Percentiles rank a stretch among this genome's conserved stretches.
Evolutionary conservation across 2,329 filamentous ascomycete genomes (phyloP).

Genomic region (Madurella fahalii): DNA sequence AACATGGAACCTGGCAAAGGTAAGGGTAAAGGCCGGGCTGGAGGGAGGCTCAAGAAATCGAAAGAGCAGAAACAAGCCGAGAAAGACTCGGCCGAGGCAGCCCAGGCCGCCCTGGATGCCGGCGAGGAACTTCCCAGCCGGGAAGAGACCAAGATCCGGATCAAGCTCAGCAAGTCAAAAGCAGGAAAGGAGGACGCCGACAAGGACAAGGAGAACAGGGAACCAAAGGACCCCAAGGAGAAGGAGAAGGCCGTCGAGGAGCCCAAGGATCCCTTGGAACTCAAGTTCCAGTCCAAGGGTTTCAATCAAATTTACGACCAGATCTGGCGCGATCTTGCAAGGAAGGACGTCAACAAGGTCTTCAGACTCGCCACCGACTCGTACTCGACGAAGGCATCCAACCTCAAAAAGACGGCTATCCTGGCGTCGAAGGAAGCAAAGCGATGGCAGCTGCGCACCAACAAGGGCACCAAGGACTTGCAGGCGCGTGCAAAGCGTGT

Average conservation of each 20-base stretch:
- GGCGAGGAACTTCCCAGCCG: conserved; percentile 65
- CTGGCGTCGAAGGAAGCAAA: conserved; percentile 95
- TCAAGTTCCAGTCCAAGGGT: conserved; percentile 78
- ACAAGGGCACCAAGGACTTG: conserved; percentile 97
- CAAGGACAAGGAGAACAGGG: conserved; percentile 48
- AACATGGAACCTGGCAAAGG: conserved; percentile 50
- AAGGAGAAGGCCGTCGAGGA: conserved; percentile 45
- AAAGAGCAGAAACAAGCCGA: conserved; percentile 81
- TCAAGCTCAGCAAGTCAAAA: conserved; percentile 58
- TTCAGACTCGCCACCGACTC: conserved; percentile 84
- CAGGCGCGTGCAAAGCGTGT: conserved; percentile 95
- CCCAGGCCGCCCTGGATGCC: conserved; percentile 77
- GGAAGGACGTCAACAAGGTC: conserved; percentile 90
- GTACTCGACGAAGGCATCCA: conserved; percentile 82
- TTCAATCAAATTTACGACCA: conserved; percentile 98
- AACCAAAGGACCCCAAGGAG: conserved; percentile 41
- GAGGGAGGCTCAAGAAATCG: conserved; percentile 80
- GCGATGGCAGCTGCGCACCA: conserved; percentile 94
- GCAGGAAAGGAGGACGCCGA: conserved; percentile 38
- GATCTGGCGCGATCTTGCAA: conserved; percentile 91
- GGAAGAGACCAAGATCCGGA: conserved; percentile 59
- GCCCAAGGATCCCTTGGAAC: conserved; percentile 50
- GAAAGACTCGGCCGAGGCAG: conserved; percentile 78
- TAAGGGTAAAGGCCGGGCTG: conserved; percentile 52
- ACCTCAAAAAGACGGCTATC: conserved; percentile 95